Base-by-base conservation (phyloP, 169 alveolate genomes). In the Plasmodium billcollinsi region DNA sequence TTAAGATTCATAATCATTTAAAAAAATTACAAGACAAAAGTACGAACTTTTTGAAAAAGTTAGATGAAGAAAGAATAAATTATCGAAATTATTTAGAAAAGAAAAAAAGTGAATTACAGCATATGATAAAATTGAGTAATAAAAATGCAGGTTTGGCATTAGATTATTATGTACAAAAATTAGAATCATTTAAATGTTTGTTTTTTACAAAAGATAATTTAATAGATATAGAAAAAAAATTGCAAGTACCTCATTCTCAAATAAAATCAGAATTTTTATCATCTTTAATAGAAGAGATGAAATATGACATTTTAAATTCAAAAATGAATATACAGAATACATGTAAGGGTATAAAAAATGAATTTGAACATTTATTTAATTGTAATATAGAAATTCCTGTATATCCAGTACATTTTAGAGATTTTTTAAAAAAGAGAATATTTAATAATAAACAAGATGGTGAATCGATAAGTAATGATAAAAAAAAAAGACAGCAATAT, bases 191-290 rank as follows among this genome's bases (percentile, higher is more conserved):
- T 73, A 85, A 61, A 39, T 59, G 88, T 71, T 56, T 85, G 21
- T 85, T 85, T 52, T 85, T 85, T 85, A 71, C 92, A 29, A 85
- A 72, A 52, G 71, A 71, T n/a, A 69, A 85, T 59, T 43, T 85
- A 58, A 59, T 85, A 85, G 92, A 85, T 63, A 85, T 85, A 5
- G 73, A 85, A 39, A 66, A 69, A 52, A 54, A 56, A 62, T 56
- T 85, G 33, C 75, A 85, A 63, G 72, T 85, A 8, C 92, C 92
- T 0, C 92, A 85, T 61, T 70, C 92, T 33, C 59, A 71, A 59
- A 14, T 85, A 63, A 85, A 85, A 65, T 85, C 92, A 29, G 75
- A 85, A 73, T 4, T 58, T 61, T 61, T 85, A 7, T 39, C 66
- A 58, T 47, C 62, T 9, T 14, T 85, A 71, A 65, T 66, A 20